Conservation (phyloP, 441 rosid species). For the Dalechampia spathulata region DNA sequence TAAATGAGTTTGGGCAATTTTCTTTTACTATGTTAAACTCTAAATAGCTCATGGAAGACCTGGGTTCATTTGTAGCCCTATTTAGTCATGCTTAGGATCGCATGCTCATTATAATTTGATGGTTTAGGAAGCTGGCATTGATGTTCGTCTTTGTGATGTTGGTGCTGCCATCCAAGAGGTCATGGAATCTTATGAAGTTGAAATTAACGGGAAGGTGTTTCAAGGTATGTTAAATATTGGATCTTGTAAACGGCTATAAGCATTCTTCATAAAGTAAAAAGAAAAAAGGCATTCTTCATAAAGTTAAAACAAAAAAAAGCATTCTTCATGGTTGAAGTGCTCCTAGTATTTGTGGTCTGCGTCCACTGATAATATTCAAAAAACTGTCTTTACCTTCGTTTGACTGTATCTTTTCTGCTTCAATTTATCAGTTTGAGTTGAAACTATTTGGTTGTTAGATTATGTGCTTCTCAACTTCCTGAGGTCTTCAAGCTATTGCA, state of each 20-base stretch:
- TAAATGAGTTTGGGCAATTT: no score
- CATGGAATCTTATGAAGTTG: conserved; percentile 97
- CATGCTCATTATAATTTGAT: conserved; percentile 12
- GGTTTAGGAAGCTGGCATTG: conserved; percentile 84
- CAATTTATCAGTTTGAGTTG: background rate
- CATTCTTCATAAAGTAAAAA: no score
- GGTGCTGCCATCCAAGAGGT: conserved; percentile 99
- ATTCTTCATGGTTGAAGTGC: background rate
- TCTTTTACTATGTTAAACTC: no score
- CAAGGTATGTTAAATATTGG: conserved; percentile 45
- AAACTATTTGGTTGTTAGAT: background rate
- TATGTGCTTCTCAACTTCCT: background rate
- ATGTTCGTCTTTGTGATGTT: conserved; percentile 89
- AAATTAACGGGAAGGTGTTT: conserved; percentile 89
- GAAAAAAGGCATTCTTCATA: background rate
- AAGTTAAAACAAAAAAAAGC: no score
- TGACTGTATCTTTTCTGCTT: background rate
- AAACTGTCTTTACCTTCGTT: background rate
- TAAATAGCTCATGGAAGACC: background rate
- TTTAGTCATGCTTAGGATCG: background rate
- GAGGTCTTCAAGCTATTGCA: no score
- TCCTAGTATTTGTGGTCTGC: background rate
- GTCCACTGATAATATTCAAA: background rate
- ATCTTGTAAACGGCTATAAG: background rate
- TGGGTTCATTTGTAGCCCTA: no score